These are phyloP conservation scores for Arthrobotrys conoides DNA, from an alignment of 2,329 filamentous ascomycete species.

Conservation along the genomic window DNA sequence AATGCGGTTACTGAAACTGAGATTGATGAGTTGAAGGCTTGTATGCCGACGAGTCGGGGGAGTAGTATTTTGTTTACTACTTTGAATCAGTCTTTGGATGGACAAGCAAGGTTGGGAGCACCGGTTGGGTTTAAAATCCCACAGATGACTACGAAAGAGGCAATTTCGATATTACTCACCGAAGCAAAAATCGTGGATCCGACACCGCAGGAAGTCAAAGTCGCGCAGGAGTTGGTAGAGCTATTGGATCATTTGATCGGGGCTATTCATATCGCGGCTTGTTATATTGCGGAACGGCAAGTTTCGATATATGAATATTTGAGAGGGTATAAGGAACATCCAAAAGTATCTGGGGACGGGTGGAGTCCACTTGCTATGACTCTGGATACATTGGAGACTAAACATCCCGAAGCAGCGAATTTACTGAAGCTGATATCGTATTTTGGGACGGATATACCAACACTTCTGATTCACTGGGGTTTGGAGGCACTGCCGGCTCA, in stretches of 20 bases:
- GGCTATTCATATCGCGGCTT: slow-evolving; percentile 76
- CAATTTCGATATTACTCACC: slow-evolving; percentile 74
- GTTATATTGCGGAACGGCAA: slow-evolving; percentile 63
- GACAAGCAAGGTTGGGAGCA: slow-evolving; percentile 63
- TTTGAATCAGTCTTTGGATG: slow-evolving; percentile 72
- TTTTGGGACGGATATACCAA: slow-evolving; percentile 76
- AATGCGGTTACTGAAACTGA: slow-evolving; percentile 73
- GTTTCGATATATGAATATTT: slow-evolving; percentile 69
- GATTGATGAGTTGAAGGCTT: slow-evolving; percentile 71
- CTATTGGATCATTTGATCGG: slow-evolving; percentile 77
- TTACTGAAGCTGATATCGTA: slow-evolving; percentile 77
- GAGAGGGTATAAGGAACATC: slow-evolving; percentile 73
- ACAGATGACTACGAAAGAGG: slow-evolving; percentile 72
- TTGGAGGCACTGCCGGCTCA: slow-evolving; percentile 56
- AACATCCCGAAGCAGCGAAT: slow-evolving; percentile 73
- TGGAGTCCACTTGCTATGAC: slow-evolving; percentile 70
- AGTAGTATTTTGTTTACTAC: slow-evolving; percentile 79
- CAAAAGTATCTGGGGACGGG: slow-evolving; percentile 69
- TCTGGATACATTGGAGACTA: slow-evolving; percentile 68
- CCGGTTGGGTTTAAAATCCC: slow-evolving; percentile 67
- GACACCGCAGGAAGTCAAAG: slow-evolving; percentile 71
- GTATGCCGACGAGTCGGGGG: slow-evolving; percentile 76
- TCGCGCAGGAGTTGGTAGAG: slow-evolving; percentile 75
- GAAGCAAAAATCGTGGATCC: slow-evolving; percentile 75
- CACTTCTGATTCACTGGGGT: slow-evolving; percentile 73